phyloP scores from a whole-genome alignment of 129 eudicot genomes.

The Mikania micrantha region DNA sequence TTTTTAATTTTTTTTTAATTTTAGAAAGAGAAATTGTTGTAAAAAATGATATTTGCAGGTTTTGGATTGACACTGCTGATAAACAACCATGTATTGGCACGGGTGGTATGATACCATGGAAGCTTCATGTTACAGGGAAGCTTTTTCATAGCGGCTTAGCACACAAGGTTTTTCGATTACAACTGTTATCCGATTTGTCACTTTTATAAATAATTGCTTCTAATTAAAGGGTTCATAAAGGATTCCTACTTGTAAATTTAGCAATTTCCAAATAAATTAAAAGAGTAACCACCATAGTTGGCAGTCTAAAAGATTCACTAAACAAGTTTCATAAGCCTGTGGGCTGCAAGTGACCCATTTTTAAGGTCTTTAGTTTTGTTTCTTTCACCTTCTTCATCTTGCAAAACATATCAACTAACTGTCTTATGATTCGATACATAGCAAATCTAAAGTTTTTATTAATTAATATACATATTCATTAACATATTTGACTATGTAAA shows the following conservation, averaged over 20 bases:
- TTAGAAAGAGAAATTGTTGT: neutral
- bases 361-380: too few relatives aligned
- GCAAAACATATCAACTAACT: neutral
- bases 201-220: neutral
- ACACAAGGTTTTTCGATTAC: conserved; percentile 55
- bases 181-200: too few relatives aligned
- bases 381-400: neutral
- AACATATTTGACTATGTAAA: neutral
- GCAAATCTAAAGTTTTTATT: neutral
- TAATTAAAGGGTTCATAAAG: neutral
- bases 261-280: neutral
- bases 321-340: too few relatives aligned
- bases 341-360: too few relatives aligned
- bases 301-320: too few relatives aligned
- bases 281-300: neutral
- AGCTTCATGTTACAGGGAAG: conserved; percentile 76
- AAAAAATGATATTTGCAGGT: conserved; percentile 33
- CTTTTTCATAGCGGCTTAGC: conserved; percentile 95
- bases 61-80: conserved; percentile 97
- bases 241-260: neutral
- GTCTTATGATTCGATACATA: neutral
- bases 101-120: conserved; percentile 94
- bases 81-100: conserved; percentile 99
- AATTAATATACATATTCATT: neutral
- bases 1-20: neutral